Conservation (phyloP, 495 filamentous ascomycete species). For the Daldinia vernicosa region DNA sequence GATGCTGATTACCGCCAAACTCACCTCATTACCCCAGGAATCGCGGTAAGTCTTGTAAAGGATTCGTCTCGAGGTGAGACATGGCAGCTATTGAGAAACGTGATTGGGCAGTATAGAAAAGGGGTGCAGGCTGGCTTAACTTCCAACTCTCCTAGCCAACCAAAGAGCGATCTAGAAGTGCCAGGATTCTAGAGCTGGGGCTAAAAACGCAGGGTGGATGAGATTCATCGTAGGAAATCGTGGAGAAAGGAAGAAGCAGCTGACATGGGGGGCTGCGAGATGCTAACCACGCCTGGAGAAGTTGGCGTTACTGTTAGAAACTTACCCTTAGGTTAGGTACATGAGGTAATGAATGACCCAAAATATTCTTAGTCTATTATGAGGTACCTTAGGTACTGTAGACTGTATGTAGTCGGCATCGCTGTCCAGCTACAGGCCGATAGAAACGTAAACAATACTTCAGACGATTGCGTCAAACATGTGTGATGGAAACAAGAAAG, state of each 20-base stretch:
- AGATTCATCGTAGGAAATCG: constrained; percentile 14
- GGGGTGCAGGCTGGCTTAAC: constrained; percentile 11
- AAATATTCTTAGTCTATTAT: neutral
- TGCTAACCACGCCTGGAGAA: neutral
- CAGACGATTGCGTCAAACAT: constrained; percentile 12
- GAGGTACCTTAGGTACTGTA: neutral
- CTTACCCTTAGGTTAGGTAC: neutral
- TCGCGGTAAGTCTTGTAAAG: neutral
- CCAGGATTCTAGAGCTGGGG: neutral
- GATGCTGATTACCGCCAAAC: constrained; percentile 14
- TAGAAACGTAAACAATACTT: constrained; percentile 1
- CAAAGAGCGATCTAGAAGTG: constrained; percentile 8
- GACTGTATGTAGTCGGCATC: constrained; percentile 6
- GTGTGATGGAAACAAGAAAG: constrained; percentile 13
- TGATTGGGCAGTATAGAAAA: constrained; percentile 28
- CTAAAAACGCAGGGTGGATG: constrained; percentile 6
- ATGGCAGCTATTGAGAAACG: constrained; percentile 1
- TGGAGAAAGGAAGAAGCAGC: constrained; percentile 25
- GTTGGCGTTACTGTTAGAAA: neutral
- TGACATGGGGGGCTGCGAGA: constrained; percentile 8
- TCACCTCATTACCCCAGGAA: constrained; percentile 37
- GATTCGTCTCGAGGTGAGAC: constrained; percentile 2
- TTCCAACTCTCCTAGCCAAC: constrained; percentile 14
- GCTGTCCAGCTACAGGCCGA: constrained; percentile 9
- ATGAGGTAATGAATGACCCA: neutral